Percentiles rank a stretch among this genome's conserved stretches.
phyloP scores from a whole-genome alignment of 2,329 filamentous ascomycete genomes.

The Epichloe sp. region DNA sequence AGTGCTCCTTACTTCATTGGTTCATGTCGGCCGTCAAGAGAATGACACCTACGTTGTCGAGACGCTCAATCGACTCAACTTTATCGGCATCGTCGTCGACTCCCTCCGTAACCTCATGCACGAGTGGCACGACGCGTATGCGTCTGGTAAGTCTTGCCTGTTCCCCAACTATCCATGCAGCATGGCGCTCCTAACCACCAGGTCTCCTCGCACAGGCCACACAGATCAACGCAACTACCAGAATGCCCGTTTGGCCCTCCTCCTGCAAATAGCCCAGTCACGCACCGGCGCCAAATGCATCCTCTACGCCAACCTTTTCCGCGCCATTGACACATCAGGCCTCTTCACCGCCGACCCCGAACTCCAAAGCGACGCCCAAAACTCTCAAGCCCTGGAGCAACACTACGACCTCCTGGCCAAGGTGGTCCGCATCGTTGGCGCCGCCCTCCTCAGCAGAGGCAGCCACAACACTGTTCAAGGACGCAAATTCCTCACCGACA shows the following conservation, averaged over 20 bases:
- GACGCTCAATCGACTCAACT: slow-evolving; percentile 72
- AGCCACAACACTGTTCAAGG: slow-evolving; percentile 72
- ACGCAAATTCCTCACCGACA: slow-evolving; percentile 66
- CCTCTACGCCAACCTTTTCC: slow-evolving; percentile 81
- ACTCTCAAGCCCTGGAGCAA: slow-evolving; percentile 56
- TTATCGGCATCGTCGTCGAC: slow-evolving; percentile 80
- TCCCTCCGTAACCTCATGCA: slow-evolving; percentile 64
- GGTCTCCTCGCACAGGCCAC: slow-evolving; percentile 20
- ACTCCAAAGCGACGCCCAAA: slow-evolving; percentile 65
- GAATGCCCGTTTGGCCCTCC: slow-evolving; percentile 65
- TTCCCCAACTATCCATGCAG: background rate
- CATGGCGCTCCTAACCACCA: background rate
- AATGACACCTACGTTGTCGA: slow-evolving; percentile 65
- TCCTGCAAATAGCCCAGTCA: slow-evolving; percentile 74
- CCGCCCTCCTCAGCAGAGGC: slow-evolving; percentile 69
- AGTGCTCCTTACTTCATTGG: slow-evolving; percentile 66
- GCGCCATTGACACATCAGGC: slow-evolving; percentile 65
- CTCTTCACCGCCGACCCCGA: slow-evolving; percentile 87
- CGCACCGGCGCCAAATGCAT: slow-evolving; percentile 73
- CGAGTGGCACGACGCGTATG: slow-evolving; percentile 51
- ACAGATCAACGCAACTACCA: slow-evolving; percentile 36
- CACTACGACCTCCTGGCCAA: slow-evolving; percentile 77
- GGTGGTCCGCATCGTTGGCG: slow-evolving; percentile 68
- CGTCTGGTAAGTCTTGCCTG: slow-evolving; percentile 32
- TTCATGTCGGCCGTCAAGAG: slow-evolving; percentile 59